Evolutionary conservation across 768 basidiomycete species (phyloP).

Genomic region (Leucocoprinus leucothites): DNA sequence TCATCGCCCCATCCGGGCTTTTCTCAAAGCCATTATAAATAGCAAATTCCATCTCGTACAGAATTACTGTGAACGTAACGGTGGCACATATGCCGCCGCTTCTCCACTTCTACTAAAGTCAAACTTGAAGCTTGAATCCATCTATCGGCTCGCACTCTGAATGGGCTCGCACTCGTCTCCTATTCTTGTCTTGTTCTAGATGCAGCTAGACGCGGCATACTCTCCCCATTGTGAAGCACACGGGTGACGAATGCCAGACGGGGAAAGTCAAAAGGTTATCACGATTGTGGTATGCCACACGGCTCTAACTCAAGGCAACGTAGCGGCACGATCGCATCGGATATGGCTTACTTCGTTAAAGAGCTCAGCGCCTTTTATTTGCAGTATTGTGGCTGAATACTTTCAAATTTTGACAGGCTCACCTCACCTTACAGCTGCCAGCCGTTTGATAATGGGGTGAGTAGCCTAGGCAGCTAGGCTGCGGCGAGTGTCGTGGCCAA

Average conservation of each 20-base stretch:
- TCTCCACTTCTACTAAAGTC: neutral
- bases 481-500: neutral
- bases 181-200: no score
- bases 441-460: neutral
- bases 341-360: neutral
- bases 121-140: neutral
- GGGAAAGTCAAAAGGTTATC: neutral
- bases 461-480: neutral
- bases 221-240: neutral
- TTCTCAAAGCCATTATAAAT: neutral
- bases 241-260: neutral
- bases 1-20: neutral
- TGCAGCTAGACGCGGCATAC: neutral
- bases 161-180: neutral
- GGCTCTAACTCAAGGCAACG: neutral
- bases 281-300: no score
- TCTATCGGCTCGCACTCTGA: neutral
- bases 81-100: neutral
- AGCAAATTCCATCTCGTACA: neutral
- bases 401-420: neutral
- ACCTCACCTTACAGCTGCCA: neutral
- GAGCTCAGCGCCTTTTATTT: neutral
- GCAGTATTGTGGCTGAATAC: neutral
- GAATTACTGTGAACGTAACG: neutral
- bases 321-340: neutral